phyloP scores from a whole-genome alignment of 2,329 filamentous ascomycete species.

The Pseudocercospora fuligena region DNA sequence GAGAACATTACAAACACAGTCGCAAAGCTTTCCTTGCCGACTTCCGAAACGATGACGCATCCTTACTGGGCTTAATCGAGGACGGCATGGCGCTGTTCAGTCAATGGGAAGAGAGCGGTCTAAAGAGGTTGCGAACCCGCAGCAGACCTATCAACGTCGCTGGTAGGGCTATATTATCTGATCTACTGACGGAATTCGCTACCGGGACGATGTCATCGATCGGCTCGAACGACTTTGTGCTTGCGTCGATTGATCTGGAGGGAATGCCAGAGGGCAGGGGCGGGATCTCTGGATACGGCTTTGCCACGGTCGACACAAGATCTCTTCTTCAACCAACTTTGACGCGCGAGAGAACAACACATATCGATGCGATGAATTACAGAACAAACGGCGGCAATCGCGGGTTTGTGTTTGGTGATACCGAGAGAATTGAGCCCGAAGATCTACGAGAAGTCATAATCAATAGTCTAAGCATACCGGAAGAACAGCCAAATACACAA shows the following conservation, averaged over 20 bases:
- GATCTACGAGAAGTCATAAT: neutral
- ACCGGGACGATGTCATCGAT: neutral
- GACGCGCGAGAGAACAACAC: neutral
- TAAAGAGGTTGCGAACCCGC: neutral
- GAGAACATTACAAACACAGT: neutral
- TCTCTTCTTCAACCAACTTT: neutral
- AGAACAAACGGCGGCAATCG: neutral
- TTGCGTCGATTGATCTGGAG: neutral
- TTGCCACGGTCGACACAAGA: neutral
- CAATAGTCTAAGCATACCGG: neutral
- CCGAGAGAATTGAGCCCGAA: neutral
- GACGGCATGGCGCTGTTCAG: neutral
- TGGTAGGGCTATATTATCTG: neutral
- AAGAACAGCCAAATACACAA: too few relatives aligned
- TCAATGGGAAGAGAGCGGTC: neutral
- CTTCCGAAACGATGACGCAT: neutral
- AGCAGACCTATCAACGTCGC: neutral
- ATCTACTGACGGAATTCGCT: neutral
- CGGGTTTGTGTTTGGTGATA: neutral
- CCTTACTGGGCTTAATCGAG: neutral
- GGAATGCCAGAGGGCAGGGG: neutral
- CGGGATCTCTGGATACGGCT: neutral
- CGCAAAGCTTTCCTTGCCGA: neutral
- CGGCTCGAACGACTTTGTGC: neutral
- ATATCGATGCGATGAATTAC: neutral